Evolutionary conservation across 2,329 filamentous ascomycete genomes (phyloP).

Genomic region (Acrocalymma vagum): DNA sequence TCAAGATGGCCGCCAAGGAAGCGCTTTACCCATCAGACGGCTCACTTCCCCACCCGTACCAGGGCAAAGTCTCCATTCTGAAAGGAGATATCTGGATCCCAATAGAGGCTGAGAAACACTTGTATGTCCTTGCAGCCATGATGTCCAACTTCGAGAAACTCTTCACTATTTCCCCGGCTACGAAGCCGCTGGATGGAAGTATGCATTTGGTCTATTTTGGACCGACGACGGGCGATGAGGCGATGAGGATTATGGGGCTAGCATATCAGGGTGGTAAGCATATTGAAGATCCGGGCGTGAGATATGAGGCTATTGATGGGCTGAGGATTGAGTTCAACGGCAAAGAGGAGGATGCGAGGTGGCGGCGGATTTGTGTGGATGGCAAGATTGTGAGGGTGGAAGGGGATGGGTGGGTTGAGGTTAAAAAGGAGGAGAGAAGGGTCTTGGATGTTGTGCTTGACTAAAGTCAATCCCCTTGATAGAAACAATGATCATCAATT

Average conservation of each 20-base stretch:
- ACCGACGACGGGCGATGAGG: constrained; percentile 68
- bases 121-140: constrained; percentile 78
- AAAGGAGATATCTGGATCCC: constrained; percentile 36
- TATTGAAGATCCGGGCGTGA: constrained; percentile 63
- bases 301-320: constrained; percentile 75
- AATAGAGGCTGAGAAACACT: constrained; percentile 63
- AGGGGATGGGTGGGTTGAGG: constrained; percentile 73
- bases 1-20: constrained; percentile 83
- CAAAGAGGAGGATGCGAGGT: constrained; percentile 71
- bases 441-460: constrained; percentile 47
- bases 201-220: constrained; percentile 81
- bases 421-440: constrained; percentile 59
- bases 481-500: too few species aligned
- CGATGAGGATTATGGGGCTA: constrained; percentile 78
- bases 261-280: constrained; percentile 67
- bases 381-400: constrained; percentile 84
- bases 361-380: constrained; percentile 91
- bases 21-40: constrained; percentile 69
- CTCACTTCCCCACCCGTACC: constrained; percentile 63
- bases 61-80: constrained; percentile 59
- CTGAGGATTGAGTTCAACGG: constrained; percentile 69
- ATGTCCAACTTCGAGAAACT: constrained; percentile 83
- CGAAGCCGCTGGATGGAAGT: constrained; percentile 73
- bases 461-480: too few species aligned
- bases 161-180: constrained; percentile 82